These are phyloP conservation scores for Pezicula rhizophila DNA, from an alignment of 2,329 filamentous ascomycete species.

Conservation along the genomic window DNA sequence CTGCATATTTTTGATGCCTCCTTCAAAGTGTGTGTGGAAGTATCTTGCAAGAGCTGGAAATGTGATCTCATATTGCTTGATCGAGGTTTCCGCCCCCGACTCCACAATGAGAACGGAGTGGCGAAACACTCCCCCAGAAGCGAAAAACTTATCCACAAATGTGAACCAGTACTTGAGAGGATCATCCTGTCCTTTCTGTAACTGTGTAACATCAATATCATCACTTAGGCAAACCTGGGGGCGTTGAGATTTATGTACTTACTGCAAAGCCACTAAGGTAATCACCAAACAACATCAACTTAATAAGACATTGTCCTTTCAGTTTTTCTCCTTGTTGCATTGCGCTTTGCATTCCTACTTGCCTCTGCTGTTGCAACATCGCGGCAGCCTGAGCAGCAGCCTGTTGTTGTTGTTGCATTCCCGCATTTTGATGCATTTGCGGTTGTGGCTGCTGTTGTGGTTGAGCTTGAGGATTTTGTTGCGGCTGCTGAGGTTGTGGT, in stretches of 20 bases:
- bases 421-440: constrained; percentile 27
- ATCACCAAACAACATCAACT: constrained; percentile 57
- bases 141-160: constrained; percentile 80
- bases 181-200: constrained; percentile 57
- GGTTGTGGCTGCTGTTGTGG: constrained; percentile 36
- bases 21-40: constrained; percentile 83
- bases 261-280: constrained; percentile 53
- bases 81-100: constrained; percentile 36
- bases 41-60: constrained; percentile 79
- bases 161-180: constrained; percentile 65
- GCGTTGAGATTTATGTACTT: constrained; percentile 27
- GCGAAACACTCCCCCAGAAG: constrained; percentile 68
- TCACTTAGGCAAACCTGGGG: constrained; percentile 18
- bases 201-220: constrained; percentile 31
- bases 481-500: constrained; percentile 35
- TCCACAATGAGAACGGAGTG: constrained; percentile 59
- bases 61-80: constrained; percentile 83
- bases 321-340: constrained; percentile 25
- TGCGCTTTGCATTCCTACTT: constrained; percentile 4
- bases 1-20: constrained; percentile 79
- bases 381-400: constrained; percentile 13
- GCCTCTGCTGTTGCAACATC: constrained; percentile 29
- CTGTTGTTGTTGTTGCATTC: constrained; percentile 15
- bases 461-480: constrained; percentile 31
- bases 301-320: constrained; percentile 52